Evolutionary conservation across 164 flowering plant species (phyloP).

Genomic region (Dillenia turbinata): DNA sequence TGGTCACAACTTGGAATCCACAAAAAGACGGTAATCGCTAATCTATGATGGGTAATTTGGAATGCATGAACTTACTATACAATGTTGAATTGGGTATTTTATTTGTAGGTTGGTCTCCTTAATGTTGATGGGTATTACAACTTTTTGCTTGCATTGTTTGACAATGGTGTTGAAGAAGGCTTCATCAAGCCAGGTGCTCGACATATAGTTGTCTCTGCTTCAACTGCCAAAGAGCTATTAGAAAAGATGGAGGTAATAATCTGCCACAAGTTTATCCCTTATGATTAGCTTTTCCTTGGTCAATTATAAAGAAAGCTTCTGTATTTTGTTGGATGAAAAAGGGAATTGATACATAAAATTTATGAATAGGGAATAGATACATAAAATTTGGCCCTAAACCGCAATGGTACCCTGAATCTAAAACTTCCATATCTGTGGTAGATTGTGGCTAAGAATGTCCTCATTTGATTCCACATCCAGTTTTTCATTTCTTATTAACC

Average conservation of each 20-base stretch:
- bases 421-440: no score
- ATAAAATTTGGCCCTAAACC: no score
- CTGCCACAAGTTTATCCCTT: not conserved
- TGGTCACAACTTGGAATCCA: constrained; percentile 97
- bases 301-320: no score
- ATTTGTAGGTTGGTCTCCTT: constrained; percentile 70
- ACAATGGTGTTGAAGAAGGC: constrained; percentile 84
- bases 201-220: constrained; percentile 73
- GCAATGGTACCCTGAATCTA: no score
- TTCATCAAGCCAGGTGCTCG: constrained; percentile 85
- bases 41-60: not conserved
- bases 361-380: no score
- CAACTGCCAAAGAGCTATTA: constrained; percentile 73
- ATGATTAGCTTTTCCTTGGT: no score
- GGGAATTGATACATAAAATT: no score
- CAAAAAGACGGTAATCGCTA: constrained; percentile 65
- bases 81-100: constrained; percentile 4
- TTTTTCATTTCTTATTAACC: no score
- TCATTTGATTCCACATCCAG: no score
- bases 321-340: no score
- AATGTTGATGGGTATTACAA: constrained; percentile 91
- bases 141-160: constrained; percentile 71
- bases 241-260: constrained; percentile 66
- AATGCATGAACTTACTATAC: not conserved
- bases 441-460: no score